Evolutionary conservation across 768 basidiomycete genomes (phyloP).

Genomic region (Phanerochaete carnosa): DNA sequence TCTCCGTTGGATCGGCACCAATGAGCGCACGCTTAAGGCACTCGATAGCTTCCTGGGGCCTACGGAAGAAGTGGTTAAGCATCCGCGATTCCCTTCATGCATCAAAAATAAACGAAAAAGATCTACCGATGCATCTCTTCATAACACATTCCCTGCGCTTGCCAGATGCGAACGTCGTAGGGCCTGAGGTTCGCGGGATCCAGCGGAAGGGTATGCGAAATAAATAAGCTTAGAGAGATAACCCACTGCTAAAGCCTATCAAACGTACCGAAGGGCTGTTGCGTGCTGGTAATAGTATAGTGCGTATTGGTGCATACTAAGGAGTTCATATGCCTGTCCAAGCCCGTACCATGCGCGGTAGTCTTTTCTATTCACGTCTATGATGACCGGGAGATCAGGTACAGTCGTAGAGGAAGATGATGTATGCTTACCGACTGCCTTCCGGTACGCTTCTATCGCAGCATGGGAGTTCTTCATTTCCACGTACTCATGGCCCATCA

Average conservation of each 20-base stretch:
- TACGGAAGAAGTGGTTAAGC: conserved; percentile 26
- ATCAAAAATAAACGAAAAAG: neutral
- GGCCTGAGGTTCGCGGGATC: conserved; percentile 49
- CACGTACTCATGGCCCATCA: conserved; percentile 99
- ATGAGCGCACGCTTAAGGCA: conserved; percentile 89
- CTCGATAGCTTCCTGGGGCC: conserved; percentile 85
- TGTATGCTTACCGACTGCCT: conserved; percentile 82
- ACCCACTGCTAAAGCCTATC: neutral
- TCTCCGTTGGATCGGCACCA: conserved; percentile 75
- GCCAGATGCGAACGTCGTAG: conserved; percentile 96
- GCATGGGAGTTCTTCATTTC: conserved; percentile 99
- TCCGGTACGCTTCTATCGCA: conserved; percentile 94
- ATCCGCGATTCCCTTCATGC: neutral
- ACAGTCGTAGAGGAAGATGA: neutral
- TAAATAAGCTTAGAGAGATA: neutral
- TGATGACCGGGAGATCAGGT: conserved; percentile 5
- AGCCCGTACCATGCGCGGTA: conserved; percentile 98
- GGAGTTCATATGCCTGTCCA: conserved; percentile 94
- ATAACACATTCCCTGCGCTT: conserved; percentile 90
- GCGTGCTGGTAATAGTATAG: conserved; percentile 96
- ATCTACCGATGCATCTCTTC: conserved; percentile 80
- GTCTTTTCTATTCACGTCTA: conserved; percentile 95
- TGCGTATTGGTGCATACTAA: conserved; percentile 97
- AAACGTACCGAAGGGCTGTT: conserved; percentile 75
- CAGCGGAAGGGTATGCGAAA: neutral